A percentile compares a stretch with the other conserved stretches of the same genome.
Evolutionary conservation across 352 stramenopile species (phyloP).

Genomic region (Albugo laibachii): DNA sequence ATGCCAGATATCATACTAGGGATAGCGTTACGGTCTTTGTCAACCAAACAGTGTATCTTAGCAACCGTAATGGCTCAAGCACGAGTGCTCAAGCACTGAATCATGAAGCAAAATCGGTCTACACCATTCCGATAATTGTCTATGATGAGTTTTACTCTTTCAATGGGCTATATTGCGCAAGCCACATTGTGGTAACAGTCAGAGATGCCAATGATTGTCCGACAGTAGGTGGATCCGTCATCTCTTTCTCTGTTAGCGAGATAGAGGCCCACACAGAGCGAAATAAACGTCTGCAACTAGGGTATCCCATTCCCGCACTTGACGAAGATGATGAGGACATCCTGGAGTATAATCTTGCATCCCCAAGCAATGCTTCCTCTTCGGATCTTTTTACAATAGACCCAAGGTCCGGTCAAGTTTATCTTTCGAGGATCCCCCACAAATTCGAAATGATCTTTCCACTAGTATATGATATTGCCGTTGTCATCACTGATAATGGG

Average conservation of each 20-base stretch:
- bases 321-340: conserved; percentile 29
- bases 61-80: conserved; percentile 7
- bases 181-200: conserved; percentile 14
- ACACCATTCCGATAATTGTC: conserved; percentile 12
- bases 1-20: conserved; percentile 4
- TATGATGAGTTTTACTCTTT: conserved; percentile 15
- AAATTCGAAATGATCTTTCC: conserved; percentile 19
- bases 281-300: not conserved
- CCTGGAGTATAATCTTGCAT: conserved; percentile 19
- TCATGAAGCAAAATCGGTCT: conserved; percentile 16
- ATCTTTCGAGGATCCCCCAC: conserved; percentile 11
- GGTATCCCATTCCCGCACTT: conserved; percentile 25
- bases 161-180: conserved; percentile 12
- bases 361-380: conserved; percentile 6
- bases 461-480: conserved; percentile 8
- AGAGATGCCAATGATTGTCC: conserved; percentile 38
- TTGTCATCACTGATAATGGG: conserved; percentile 22
- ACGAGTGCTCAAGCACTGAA: conserved; percentile 6
- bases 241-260: conserved; percentile 25
- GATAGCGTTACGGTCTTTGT: conserved; percentile 1
- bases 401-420: conserved; percentile 21
- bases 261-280: conserved; percentile 2
- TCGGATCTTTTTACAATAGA: conserved; percentile 22
- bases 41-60: conserved; percentile 4
- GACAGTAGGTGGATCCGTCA: conserved; percentile 7